Conservation (phyloP, 208 protist genomes). For the Trichomonas gallinae region DNA sequence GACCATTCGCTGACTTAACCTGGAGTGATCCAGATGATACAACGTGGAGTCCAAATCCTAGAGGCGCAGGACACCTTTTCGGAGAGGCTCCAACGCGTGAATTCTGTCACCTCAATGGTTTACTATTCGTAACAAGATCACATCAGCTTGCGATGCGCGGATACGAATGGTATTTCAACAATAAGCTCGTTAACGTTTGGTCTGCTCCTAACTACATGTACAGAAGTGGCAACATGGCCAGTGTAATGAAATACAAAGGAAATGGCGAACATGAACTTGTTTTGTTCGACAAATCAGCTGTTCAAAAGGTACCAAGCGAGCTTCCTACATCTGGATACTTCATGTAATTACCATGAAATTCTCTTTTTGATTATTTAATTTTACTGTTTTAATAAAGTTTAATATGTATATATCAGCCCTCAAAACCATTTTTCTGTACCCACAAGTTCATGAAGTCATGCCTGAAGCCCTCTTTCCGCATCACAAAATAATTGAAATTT, state of each 20-base stretch:
- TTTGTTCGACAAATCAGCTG: not conserved
- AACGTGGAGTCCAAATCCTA: constrained; percentile 58
- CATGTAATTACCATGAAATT: not conserved
- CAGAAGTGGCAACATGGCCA: not conserved
- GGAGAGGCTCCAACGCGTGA: constrained; percentile 46
- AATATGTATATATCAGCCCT: too few species aligned
- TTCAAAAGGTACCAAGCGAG: not conserved
- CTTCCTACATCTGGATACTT: not conserved
- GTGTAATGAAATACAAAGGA: not conserved
- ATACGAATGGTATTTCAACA: constrained; percentile 66
- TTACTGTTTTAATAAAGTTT: too few species aligned
- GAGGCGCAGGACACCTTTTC: constrained; percentile 69
- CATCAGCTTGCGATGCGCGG: constrained; percentile 71
- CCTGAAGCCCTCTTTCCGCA: too few species aligned
- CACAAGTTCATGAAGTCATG: too few species aligned
- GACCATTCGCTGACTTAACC: constrained; percentile 65
- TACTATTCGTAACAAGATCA: constrained; percentile 61
- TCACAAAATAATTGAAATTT: too few species aligned
- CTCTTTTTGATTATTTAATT: too few species aligned
- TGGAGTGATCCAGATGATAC: constrained; percentile 70
- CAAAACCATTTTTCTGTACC: too few species aligned
- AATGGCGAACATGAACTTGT: not conserved
- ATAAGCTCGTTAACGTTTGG: constrained; percentile 68
- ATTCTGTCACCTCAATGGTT: constrained; percentile 56
- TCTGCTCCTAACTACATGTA: constrained; percentile 60